phyloP scores from a whole-genome alignment of 306 rosid genomes.

The Dryas drummondii region DNA sequence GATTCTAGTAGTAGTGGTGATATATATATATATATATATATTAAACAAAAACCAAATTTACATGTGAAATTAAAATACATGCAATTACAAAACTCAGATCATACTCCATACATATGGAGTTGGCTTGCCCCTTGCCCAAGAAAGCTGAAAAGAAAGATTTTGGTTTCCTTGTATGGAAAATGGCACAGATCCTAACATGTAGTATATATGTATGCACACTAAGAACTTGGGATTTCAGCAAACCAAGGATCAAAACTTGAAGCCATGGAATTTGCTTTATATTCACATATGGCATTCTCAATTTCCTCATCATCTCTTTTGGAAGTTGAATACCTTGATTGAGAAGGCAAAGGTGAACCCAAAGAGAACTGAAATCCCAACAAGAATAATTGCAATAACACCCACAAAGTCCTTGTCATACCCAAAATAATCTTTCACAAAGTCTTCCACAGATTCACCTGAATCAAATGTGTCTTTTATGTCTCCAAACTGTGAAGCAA shows the following conservation, averaged over 20 bases:
- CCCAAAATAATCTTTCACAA: slow-evolving; percentile 27
- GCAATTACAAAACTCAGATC: slow-evolving; percentile 17
- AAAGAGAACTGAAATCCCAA: slow-evolving; percentile 34
- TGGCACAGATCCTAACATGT: not conserved
- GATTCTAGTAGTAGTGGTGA: not conserved
- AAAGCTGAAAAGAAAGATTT: not conserved
- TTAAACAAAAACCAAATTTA: not conserved
- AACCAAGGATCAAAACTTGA: not conserved
- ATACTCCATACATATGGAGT: slow-evolving; percentile 4
- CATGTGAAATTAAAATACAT: not conserved
- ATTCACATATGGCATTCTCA: not conserved
- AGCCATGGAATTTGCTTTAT: not conserved
- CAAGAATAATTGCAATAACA: slow-evolving; percentile 29
- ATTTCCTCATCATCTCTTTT: slow-evolving; percentile 25
- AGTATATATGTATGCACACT: not conserved
- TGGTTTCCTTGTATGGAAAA: not conserved
- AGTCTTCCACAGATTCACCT: slow-evolving; percentile 22
- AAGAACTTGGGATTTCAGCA: not conserved
- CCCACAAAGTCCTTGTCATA: slow-evolving; percentile 28
- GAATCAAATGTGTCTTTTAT: slow-evolving; percentile 9
- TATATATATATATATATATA: not conserved
- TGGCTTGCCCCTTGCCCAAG: not conserved
- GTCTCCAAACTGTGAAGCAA: slow-evolving; percentile 37
- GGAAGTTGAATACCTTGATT: slow-evolving; percentile 41
- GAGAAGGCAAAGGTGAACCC: slow-evolving; percentile 40